A percentile compares a stretch with the other conserved stretches of the same genome.
Conservation (phyloP, 2,329 filamentous ascomycete species). For the Domatiomyces catenatus region DNA sequence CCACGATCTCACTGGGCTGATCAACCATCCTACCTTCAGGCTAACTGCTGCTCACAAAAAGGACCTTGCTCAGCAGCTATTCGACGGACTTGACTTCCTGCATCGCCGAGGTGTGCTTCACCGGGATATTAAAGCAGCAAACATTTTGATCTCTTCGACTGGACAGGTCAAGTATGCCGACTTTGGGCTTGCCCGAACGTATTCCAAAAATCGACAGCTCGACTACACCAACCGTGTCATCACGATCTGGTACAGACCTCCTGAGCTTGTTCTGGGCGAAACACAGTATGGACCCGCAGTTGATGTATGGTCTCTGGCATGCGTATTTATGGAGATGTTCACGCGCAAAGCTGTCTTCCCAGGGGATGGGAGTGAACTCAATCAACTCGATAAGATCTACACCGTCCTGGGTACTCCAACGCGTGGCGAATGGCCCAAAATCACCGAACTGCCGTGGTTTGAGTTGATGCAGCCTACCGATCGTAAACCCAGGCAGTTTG, state of each 20-base stretch:
- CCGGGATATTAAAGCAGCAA: constrained; percentile 95
- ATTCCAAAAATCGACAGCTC: constrained; percentile 75
- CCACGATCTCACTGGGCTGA: constrained; percentile 82
- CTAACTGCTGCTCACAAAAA: constrained; percentile 79
- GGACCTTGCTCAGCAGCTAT: constrained; percentile 79
- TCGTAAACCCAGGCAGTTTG: constrained; percentile 53
- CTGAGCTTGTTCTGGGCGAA: constrained; percentile 78
- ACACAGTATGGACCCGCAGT: constrained; percentile 81
- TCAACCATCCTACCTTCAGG: constrained; percentile 86
- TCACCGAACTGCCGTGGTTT: constrained; percentile 95
- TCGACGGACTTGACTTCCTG: constrained; percentile 84
- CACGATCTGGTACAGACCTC: constrained; percentile 93
- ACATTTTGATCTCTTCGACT: constrained; percentile 82
- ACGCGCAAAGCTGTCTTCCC: constrained; percentile 87
- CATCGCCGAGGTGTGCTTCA: constrained; percentile 88
- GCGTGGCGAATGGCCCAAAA: constrained; percentile 67
- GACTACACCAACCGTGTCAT: constrained; percentile 98
- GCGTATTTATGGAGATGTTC: constrained; percentile 93
- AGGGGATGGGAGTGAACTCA: constrained; percentile 88
- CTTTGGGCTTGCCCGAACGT: constrained; percentile 91
- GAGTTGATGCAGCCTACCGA: constrained; percentile 70
- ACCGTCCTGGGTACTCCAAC: constrained; percentile 78
- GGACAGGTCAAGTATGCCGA: constrained; percentile 87
- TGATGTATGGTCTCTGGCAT: constrained; percentile 94
- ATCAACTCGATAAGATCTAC: constrained; percentile 94